Conservation (phyloP, 306 rosid genomes). For the Ormosia emarginata region DNA sequence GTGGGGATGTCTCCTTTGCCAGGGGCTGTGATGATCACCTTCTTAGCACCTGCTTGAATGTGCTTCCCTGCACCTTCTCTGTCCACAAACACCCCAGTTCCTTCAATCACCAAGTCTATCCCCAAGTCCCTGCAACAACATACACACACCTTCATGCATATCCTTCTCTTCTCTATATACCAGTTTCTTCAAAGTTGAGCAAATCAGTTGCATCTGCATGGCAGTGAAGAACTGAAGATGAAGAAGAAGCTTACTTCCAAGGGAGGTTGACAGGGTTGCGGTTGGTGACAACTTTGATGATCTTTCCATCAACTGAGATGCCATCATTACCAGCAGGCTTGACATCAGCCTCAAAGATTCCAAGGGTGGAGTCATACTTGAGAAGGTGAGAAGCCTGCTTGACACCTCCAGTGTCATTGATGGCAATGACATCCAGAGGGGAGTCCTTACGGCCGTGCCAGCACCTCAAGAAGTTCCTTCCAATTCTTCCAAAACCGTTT, state of each 20-base stretch:
- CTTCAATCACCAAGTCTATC: conserved; percentile 92
- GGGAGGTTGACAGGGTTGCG: conserved; percentile 85
- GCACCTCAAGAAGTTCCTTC: conserved; percentile 95
- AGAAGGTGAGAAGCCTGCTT: conserved; percentile 99
- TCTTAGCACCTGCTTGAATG: conserved; percentile 92
- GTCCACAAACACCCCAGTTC: conserved; percentile 97
- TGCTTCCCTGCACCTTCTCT: conserved; percentile 97
- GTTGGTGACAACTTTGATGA: conserved; percentile 80
- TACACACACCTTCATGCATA: not conserved
- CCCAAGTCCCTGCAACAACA: conserved; percentile 64
- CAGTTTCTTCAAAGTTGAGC: not conserved
- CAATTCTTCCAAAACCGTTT: conserved; percentile 94
- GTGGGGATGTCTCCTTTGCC: conserved; percentile 99
- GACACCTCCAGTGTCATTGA: conserved; percentile 94
- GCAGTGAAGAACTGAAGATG: not conserved
- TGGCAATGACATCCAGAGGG: conserved; percentile 87
- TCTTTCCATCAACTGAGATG: conserved; percentile 86
- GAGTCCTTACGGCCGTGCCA: conserved; percentile 98
- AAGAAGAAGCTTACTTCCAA: conserved; percentile 67
- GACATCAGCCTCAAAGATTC: conserved; percentile 91
- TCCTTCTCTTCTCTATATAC: not conserved
- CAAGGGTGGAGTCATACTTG: conserved; percentile 94
- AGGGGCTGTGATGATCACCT: conserved; percentile 95
- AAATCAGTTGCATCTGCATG: not conserved
- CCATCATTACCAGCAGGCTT: conserved; percentile 66